These are phyloP conservation scores for Serpula lacrymans DNA, from an alignment of 768 basidiomycete genomes.

Conservation along the genomic window DNA sequence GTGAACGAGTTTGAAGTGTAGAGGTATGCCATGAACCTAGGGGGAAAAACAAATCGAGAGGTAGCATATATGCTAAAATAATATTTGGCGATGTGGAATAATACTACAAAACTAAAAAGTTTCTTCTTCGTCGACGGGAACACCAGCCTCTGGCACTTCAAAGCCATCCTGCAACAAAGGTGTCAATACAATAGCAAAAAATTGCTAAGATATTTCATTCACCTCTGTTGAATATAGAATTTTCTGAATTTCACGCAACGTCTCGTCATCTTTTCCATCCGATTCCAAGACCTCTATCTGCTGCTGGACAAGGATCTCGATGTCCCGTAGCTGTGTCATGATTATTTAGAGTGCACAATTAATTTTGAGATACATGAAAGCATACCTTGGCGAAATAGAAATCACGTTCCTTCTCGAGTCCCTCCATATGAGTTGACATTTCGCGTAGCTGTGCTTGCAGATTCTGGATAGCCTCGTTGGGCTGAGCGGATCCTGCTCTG, in stretches of 20 bases:
- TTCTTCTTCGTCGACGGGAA: constrained; percentile 72
- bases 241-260: constrained; percentile 78
- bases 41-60: constrained; percentile 14
- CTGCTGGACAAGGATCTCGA: constrained; percentile 89
- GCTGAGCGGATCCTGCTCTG: constrained; percentile 61
- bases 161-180: constrained; percentile 72
- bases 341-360: constrained; percentile 6
- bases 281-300: constrained; percentile 62
- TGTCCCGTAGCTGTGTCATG: constrained; percentile 79
- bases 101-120: constrained; percentile 48
- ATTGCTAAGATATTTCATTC: constrained; percentile 18
- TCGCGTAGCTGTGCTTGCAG: constrained; percentile 81
- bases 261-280: constrained; percentile 53
- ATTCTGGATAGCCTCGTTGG: constrained; percentile 62
- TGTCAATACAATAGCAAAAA: constrained; percentile 8
- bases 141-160: constrained; percentile 73
- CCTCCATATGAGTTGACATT: constrained; percentile 77
- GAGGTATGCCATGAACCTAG: constrained; percentile 3
- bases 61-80: constrained; percentile 10
- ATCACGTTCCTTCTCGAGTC: constrained; percentile 94
- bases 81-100: constrained; percentile 9
- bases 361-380: constrained; percentile 1
- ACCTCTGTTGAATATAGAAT: constrained; percentile 97
- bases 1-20: not conserved
- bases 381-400: constrained; percentile 97